Percentiles rank a stretch among this genome's conserved stretches.
Conservation (phyloP, 2,329 filamentous ascomycete genomes). For the Hypoxylon sp. region DNA sequence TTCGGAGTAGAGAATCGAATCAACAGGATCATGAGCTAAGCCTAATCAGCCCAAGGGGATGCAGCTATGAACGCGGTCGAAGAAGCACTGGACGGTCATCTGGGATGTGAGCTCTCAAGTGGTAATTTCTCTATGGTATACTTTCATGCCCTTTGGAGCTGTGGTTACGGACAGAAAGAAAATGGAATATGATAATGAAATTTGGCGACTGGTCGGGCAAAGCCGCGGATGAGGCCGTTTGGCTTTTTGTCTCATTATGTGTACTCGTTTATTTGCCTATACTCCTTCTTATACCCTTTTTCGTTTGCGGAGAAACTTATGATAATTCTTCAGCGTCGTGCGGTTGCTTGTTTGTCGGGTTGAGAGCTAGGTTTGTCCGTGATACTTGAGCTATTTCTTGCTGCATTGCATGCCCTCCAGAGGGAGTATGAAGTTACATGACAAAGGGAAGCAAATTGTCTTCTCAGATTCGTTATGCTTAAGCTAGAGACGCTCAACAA, state of each 20-base stretch:
- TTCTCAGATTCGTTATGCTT: neutral
- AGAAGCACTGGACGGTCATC: neutral
- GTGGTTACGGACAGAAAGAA: neutral
- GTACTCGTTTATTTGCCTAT: conserved; percentile 3
- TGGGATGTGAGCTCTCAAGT: neutral
- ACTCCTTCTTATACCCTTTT: conserved; percentile 42
- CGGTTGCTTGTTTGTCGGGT: too few relatives aligned
- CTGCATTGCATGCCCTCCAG: neutral
- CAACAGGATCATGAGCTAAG: neutral
- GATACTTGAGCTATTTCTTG: neutral
- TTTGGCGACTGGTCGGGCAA: conserved; percentile 8
- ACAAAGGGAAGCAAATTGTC: neutral
- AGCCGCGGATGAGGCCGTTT: conserved; percentile 20
- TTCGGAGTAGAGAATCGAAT: conserved; percentile 33
- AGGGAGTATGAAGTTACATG: neutral
- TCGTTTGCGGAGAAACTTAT: conserved; percentile 24
- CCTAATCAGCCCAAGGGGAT: neutral
- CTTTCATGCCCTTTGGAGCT: conserved; percentile 4
- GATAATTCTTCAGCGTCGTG: conserved; percentile 12
- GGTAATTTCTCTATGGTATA: conserved; percentile 1
- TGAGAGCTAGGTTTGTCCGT: too few relatives aligned
- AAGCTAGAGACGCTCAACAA: neutral
- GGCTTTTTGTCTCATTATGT: conserved; percentile 17
- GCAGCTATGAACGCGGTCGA: neutral
- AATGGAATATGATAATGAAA: conserved; percentile 37